phyloP scores from a whole-genome alignment of 2,329 filamentous ascomycete genomes.

The Colletotrichum abscissum region DNA sequence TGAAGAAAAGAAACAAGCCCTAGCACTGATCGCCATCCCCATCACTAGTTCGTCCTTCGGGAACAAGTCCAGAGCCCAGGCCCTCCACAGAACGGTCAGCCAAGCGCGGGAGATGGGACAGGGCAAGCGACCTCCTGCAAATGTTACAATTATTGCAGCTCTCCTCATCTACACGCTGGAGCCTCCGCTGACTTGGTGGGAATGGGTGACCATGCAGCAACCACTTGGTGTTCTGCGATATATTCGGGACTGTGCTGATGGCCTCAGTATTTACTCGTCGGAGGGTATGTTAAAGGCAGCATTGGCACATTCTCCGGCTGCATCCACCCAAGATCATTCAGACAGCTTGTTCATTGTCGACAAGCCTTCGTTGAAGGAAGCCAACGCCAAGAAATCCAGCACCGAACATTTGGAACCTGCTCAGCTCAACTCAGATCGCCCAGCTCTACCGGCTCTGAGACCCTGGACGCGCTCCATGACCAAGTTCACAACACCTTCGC shows the following conservation, averaged over 20 bases:
- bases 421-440: background rate
- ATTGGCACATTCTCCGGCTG: background rate
- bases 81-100: background rate
- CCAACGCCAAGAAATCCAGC: too few relatives aligned
- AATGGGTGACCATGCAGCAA: background rate
- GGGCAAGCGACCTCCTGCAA: background rate
- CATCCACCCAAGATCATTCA: too few relatives aligned
- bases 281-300: background rate
- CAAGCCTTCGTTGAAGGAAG: too few relatives aligned
- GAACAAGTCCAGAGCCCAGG: background rate
- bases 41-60: background rate
- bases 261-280: background rate
- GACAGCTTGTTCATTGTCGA: too few relatives aligned
- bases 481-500: background rate
- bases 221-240: background rate
- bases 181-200: background rate
- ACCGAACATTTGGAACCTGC: too few relatives aligned
- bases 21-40: background rate
- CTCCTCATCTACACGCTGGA: background rate
- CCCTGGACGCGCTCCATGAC: background rate
- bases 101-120: background rate
- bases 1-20: background rate
- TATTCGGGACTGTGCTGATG: background rate
- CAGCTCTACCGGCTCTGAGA: rapidly evolving
- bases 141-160: background rate